phyloP scores from a whole-genome alignment of 176 grass and related monocot genomes.

The Carex scoparia region DNA sequence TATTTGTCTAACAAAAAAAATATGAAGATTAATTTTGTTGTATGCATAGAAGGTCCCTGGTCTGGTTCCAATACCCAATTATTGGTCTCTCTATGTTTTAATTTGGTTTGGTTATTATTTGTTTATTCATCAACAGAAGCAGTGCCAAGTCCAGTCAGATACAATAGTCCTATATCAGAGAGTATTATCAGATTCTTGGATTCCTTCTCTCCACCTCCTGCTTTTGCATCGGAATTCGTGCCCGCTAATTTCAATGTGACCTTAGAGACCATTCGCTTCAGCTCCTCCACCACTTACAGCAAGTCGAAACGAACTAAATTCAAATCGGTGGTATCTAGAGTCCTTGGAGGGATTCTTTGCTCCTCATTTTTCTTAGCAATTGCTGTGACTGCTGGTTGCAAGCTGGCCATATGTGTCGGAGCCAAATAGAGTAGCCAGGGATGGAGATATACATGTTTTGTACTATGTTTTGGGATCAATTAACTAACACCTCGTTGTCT shows the following conservation, averaged over 20 bases:
- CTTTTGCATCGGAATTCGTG: constrained; percentile 16
- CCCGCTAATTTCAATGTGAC: not conserved
- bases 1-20: not conserved
- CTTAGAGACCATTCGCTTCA: not conserved
- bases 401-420: constrained; percentile 11
- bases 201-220: constrained; percentile 14
- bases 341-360: not conserved
- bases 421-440: not conserved
- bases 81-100: not conserved
- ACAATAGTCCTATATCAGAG: constrained; percentile 17
- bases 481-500: not conserved
- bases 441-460: not conserved
- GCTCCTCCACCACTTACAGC: not conserved
- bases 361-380: not conserved
- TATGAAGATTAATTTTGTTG: not conserved
- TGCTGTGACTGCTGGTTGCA: constrained; percentile 21
- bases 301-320: not conserved
- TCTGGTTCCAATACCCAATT: not conserved
- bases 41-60: not conserved
- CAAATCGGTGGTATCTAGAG: constrained; percentile 9
- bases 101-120: not conserved
- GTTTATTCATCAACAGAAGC: not conserved
- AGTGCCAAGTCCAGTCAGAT: constrained; percentile 10
- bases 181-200: not conserved
- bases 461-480: not conserved